Conservation (phyloP, 345 rosid species). For the Brassica nigra region DNA sequence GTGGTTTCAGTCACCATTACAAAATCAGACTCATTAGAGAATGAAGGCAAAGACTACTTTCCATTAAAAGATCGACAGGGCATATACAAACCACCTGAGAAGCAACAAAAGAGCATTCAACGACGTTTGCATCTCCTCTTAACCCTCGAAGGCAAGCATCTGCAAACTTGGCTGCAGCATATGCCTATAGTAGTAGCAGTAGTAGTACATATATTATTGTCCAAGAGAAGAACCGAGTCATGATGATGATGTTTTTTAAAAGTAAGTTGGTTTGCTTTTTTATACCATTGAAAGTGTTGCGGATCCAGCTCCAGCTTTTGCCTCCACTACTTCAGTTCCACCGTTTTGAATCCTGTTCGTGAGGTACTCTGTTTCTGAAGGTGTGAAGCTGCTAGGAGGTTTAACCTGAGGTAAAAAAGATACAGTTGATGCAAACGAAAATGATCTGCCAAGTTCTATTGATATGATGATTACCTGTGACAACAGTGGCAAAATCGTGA, state of each 20-base stretch:
- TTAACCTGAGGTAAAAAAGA: constrained; percentile 50
- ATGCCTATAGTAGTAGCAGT: constrained; percentile 49
- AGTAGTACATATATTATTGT: no score
- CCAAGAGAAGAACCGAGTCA: no score
- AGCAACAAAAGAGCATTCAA: constrained; percentile 67
- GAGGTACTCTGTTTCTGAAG: constrained; percentile 62
- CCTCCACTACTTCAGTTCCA: constrained; percentile 91
- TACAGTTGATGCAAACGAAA: neutral
- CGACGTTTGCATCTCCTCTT: constrained; percentile 66
- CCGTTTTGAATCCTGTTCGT: constrained; percentile 84
- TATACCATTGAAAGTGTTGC: constrained; percentile 81
- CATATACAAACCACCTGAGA: constrained; percentile 47
- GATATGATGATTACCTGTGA: constrained; percentile 61
- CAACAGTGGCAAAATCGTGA: constrained; percentile 89
- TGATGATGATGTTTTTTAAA: neutral
- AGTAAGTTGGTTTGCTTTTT: constrained; percentile 10
- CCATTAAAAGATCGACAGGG: no score
- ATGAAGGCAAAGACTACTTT: no score
- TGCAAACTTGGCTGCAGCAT: constrained; percentile 80
- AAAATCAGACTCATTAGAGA: no score
- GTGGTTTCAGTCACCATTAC: neutral
- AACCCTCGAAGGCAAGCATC: constrained; percentile 76
- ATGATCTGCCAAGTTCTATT: neutral
- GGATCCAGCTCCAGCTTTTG: constrained; percentile 84
- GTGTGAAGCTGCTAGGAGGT: constrained; percentile 70